Evolutionary conservation across 176 grass and related monocot species (phyloP).

Genomic region (Typha latifolia): DNA sequence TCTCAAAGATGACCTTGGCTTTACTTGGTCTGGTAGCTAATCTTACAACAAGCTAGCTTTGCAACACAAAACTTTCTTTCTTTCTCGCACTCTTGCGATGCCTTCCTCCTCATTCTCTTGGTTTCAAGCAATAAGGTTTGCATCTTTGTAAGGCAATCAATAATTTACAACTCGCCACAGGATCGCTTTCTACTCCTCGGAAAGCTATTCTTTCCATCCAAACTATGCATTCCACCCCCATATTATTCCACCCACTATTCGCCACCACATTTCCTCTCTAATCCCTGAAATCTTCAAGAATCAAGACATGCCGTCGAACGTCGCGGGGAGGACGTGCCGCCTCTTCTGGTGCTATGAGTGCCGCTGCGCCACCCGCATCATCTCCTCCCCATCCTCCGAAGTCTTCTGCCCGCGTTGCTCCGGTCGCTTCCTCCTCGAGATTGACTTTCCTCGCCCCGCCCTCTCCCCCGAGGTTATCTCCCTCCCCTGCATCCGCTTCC

Average conservation of each 20-base stretch:
- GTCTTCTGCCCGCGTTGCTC: slow-evolving; percentile 86
- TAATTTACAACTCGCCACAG: slow-evolving; percentile 16
- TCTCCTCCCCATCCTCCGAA: slow-evolving; percentile 53
- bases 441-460: slow-evolving; percentile 46
- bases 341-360: slow-evolving; percentile 91
- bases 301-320: slow-evolving; percentile 4
- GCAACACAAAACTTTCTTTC: neutral
- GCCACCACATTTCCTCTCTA: neutral
- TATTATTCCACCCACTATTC: neutral
- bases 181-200: slow-evolving; percentile 36
- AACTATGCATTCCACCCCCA: neutral
- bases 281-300: slow-evolving; percentile 7
- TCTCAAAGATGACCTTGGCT: too few species aligned
- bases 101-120: slow-evolving; percentile 19
- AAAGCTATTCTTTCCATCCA: slow-evolving; percentile 60
- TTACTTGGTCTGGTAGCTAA: too few species aligned
- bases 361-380: slow-evolving; percentile 53
- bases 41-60: too few species aligned
- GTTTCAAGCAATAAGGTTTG: slow-evolving; percentile 24
- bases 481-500: slow-evolving; percentile 32
- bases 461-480: slow-evolving; percentile 16
- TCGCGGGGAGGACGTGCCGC: slow-evolving; percentile 41
- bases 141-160: slow-evolving; percentile 8
- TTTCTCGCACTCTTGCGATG: neutral
- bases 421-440: slow-evolving; percentile 83